These are phyloP conservation scores for Serendipita sp. DNA, from an alignment of 1,284 basidiomycete genomes.

Conservation along the genomic window DNA sequence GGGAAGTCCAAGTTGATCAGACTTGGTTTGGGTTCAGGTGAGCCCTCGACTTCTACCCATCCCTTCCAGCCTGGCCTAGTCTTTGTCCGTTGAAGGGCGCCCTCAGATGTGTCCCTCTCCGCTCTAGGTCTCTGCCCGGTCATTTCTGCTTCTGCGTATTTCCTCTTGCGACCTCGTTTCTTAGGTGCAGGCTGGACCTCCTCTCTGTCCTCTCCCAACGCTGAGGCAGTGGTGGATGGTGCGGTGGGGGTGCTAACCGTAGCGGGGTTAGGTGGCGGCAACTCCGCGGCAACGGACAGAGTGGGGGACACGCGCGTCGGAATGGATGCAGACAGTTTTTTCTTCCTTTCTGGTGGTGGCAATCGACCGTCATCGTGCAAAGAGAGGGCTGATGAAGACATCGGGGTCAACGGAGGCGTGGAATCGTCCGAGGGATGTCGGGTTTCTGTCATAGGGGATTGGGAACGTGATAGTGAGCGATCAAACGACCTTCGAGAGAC, in stretches of 20 bases:
- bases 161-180: background rate
- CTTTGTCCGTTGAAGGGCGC: background rate
- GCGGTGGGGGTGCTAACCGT: background rate
- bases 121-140: background rate
- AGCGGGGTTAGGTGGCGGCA: background rate
- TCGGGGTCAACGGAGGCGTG: conserved; percentile 1
- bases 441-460: background rate
- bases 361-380: background rate
- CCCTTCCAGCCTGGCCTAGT: conserved; percentile 1
- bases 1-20: background rate
- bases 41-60: conserved; percentile 4
- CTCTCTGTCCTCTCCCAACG: background rate
- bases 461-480: background rate
- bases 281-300: background rate
- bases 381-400: background rate
- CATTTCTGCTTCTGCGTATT: background rate
- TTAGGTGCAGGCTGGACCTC: too few species aligned
- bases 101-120: background rate
- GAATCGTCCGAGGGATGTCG: background rate
- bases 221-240: background rate
- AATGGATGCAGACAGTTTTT: background rate
- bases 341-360: background rate
- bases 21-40: background rate
- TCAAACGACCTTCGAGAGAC: background rate
- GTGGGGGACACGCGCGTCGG: background rate